Evolutionary conservation across 2,329 filamentous ascomycete species (phyloP).

Genomic region (Phymatotrichopsis omnivora): DNA sequence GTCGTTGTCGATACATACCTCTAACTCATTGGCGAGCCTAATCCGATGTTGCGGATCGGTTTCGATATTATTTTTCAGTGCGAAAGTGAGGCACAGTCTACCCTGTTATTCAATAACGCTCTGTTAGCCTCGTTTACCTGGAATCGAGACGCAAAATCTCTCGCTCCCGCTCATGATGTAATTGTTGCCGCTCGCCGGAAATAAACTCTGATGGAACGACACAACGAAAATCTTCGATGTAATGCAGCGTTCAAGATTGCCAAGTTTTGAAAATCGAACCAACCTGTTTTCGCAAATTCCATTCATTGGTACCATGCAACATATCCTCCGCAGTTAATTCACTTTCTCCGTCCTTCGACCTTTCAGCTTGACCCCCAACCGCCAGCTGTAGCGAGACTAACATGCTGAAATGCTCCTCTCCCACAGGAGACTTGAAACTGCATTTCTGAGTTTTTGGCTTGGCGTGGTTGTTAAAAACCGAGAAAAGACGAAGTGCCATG

Average conservation of each 20-base stretch:
- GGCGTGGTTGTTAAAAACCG: too few species aligned
- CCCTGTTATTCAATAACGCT: slow-evolving; percentile 3
- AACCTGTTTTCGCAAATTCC: slow-evolving; percentile 20
- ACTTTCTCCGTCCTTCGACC: slow-evolving; percentile 4
- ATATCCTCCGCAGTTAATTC: slow-evolving; percentile 12
- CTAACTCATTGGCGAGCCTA: slow-evolving; percentile 17
- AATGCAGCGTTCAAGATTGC: too few species aligned
- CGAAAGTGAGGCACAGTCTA: slow-evolving; percentile 19
- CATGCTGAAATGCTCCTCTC: slow-evolving; percentile 19
- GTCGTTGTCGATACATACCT: slow-evolving; percentile 9
- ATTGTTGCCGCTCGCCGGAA: too few species aligned
- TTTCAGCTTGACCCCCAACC: slow-evolving; percentile 3
- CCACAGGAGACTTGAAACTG: too few species aligned
- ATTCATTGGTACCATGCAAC: slow-evolving; percentile 17
- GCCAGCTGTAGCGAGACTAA: slow-evolving; percentile 20
- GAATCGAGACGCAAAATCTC: too few species aligned
- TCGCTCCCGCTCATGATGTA: too few species aligned
- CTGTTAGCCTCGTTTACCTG: slow-evolving; percentile 1
- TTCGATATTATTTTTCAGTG: slow-evolving; percentile 16
- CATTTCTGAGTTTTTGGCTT: too few species aligned
- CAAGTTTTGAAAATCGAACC: background rate
- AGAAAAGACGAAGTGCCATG: too few species aligned
- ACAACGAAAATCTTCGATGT: too few species aligned
- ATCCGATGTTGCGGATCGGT: slow-evolving; percentile 8
- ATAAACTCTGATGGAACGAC: too few species aligned